Evolutionary conservation across 2,329 filamentous ascomycete species (phyloP).

Genomic region (Macrophomina phaseolina): DNA sequence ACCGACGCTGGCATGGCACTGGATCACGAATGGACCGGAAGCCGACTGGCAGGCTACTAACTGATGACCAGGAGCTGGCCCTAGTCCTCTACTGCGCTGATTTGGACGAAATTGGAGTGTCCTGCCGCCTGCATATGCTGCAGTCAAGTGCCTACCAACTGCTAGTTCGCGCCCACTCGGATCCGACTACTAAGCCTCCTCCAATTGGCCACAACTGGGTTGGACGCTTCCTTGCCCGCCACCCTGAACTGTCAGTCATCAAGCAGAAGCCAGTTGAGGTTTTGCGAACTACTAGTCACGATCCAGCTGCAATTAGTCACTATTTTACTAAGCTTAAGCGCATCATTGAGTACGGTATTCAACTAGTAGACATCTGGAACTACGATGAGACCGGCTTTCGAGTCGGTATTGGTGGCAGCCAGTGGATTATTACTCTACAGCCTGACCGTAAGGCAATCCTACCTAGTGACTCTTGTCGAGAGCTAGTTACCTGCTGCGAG

Average conservation of each 20-base stretch:
- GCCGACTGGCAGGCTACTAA: background rate
- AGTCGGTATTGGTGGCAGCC: constrained; percentile 27
- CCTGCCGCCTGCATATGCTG: background rate
- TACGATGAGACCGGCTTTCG: constrained; percentile 30
- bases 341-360: constrained; percentile 28
- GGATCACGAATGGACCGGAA: background rate
- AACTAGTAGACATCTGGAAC: constrained; percentile 30
- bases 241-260: background rate
- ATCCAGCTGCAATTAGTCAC: background rate
- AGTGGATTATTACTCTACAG: constrained; percentile 24
- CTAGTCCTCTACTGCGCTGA: background rate
- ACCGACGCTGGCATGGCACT: background rate
- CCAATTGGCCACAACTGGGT: background rate
- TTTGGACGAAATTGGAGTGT: background rate
- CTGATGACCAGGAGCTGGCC: background rate
- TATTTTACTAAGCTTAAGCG: background rate
- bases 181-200: background rate
- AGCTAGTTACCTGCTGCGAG: constrained; percentile 26
- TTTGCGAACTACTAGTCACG: background rate
- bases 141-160: background rate
- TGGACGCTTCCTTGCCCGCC: background rate
- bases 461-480: constrained; percentile 14
- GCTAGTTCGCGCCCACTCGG: background rate
- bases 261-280: background rate
- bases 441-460: constrained; percentile 25